A percentile compares a stretch with the other conserved stretches of the same genome.
These are phyloP conservation scores for Tremella mesenterica DNA, from an alignment of 768 basidiomycete genomes.

Conservation along the genomic window DNA sequence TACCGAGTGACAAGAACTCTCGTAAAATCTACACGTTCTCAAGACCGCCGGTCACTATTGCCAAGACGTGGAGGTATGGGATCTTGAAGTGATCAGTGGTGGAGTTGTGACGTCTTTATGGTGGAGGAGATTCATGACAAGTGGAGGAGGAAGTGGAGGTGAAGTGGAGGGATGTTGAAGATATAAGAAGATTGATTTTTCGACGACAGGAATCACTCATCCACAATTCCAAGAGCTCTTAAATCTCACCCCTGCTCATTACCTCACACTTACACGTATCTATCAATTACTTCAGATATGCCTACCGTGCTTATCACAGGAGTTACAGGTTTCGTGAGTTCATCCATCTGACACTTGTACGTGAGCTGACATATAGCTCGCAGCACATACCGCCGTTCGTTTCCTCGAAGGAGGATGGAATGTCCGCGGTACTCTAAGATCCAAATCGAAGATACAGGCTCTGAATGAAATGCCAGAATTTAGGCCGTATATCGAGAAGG, in stretches of 20 bases:
- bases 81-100: too few relatives aligned
- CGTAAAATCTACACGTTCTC: too few relatives aligned
- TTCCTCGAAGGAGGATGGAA: constrained; percentile 28
- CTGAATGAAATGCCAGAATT: constrained; percentile 16
- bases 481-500: constrained; percentile 9
- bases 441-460: constrained; percentile 17
- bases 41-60: too few relatives aligned
- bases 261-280: background rate
- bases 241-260: background rate
- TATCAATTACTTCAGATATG: constrained; percentile 5
- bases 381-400: constrained; percentile 22
- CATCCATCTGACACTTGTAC: background rate
- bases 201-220: too few relatives aligned
- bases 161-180: too few relatives aligned
- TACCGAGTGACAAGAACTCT: too few relatives aligned
- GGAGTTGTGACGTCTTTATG: too few relatives aligned
- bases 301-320: constrained; percentile 33
- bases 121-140: too few relatives aligned
- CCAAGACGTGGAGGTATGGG: too few relatives aligned
- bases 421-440: constrained; percentile 33
- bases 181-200: too few relatives aligned
- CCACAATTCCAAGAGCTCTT: background rate
- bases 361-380: constrained; percentile 8
- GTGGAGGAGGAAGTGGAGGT: too few relatives aligned
- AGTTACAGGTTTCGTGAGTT: constrained; percentile 29